phyloP scores from a whole-genome alignment of 108 stramenopile genomes.

The Conticribra weissflogii region DNA sequence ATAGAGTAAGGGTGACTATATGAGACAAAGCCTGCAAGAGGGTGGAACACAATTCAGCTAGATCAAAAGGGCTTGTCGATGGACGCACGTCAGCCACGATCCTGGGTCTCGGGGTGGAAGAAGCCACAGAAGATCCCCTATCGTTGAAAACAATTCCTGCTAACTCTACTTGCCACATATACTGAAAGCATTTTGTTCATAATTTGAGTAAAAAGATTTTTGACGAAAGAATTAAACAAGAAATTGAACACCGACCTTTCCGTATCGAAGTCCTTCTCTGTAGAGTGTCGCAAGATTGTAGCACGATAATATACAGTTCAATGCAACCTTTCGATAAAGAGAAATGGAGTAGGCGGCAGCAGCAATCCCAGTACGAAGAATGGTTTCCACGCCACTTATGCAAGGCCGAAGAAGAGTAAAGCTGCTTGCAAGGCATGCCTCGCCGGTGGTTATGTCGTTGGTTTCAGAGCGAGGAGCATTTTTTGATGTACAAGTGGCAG shows the following conservation, averaged over 20 bases:
- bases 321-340: slow-evolving; percentile 44
- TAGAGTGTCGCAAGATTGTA: slow-evolving; percentile 65
- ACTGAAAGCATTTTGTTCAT: no score
- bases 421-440: slow-evolving; percentile 68
- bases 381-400: slow-evolving; percentile 65
- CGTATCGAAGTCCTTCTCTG: slow-evolving; percentile 67
- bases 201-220: no score
- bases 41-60: slow-evolving; percentile 35
- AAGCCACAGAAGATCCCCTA: slow-evolving; percentile 33
- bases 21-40: slow-evolving; percentile 57
- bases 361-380: slow-evolving; percentile 62
- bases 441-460: slow-evolving; percentile 57
- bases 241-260: slow-evolving; percentile 20
- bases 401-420: slow-evolving; percentile 70
- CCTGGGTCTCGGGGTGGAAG: slow-evolving; percentile 58
- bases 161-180: slow-evolving; percentile 64
- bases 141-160: slow-evolving; percentile 37
- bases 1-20: slow-evolving; percentile 40
- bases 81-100: slow-evolving; percentile 52
- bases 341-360: slow-evolving; percentile 51
- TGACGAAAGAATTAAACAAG: no score
- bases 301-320: slow-evolving; percentile 59
- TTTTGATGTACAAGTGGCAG: no score
- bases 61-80: slow-evolving; percentile 48
- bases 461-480: not conserved